Conservation (phyloP, 768 basidiomycete species). For the Amanita muscaria region DNA sequence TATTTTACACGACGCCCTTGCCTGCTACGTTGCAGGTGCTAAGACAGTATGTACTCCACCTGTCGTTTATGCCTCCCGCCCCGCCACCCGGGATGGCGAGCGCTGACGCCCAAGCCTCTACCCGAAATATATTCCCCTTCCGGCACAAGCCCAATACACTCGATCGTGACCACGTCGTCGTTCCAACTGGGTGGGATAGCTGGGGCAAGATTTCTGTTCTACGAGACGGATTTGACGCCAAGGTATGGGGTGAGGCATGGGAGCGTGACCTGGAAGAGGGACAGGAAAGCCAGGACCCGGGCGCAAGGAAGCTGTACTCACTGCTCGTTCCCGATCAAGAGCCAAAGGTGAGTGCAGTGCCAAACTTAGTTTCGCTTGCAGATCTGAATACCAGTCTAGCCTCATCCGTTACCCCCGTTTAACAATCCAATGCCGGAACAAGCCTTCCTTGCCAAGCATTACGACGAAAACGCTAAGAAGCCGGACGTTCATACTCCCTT, state of each 20-base stretch:
- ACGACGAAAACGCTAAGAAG: slow-evolving; percentile 87
- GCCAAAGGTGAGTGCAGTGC: slow-evolving; percentile 45
- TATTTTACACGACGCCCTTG: slow-evolving; percentile 86
- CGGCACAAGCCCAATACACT: slow-evolving; percentile 81
- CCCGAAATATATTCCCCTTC: slow-evolving; percentile 81
- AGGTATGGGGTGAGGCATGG: slow-evolving; percentile 72
- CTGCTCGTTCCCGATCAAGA: slow-evolving; percentile 70
- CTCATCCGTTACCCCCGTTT: slow-evolving; percentile 61
- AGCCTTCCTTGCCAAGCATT: slow-evolving; percentile 82
- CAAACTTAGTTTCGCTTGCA: not conserved
- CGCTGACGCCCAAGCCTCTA: slow-evolving; percentile 60
- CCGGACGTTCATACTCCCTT: slow-evolving; percentile 82
- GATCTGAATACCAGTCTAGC: slow-evolving; percentile 26
- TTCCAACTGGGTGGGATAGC: slow-evolving; percentile 96
- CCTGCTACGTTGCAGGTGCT: slow-evolving; percentile 69
- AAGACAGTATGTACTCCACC: slow-evolving; percentile 76
- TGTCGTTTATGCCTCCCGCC: slow-evolving; percentile 71
- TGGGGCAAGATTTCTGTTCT: slow-evolving; percentile 93
- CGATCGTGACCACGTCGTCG: slow-evolving; percentile 85
- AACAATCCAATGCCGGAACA: slow-evolving; percentile 84
- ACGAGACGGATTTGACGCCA: slow-evolving; percentile 86
- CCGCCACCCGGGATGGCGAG: slow-evolving; percentile 53
- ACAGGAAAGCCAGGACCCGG: slow-evolving; percentile 36
- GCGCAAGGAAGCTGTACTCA: slow-evolving; percentile 61
- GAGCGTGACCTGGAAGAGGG: slow-evolving; percentile 55